A percentile compares a stretch with the other conserved stretches of the same genome.
Evolutionary conservation across 495 filamentous ascomycete genomes (phyloP).

Genomic region (Chaetomium fimeti): DNA sequence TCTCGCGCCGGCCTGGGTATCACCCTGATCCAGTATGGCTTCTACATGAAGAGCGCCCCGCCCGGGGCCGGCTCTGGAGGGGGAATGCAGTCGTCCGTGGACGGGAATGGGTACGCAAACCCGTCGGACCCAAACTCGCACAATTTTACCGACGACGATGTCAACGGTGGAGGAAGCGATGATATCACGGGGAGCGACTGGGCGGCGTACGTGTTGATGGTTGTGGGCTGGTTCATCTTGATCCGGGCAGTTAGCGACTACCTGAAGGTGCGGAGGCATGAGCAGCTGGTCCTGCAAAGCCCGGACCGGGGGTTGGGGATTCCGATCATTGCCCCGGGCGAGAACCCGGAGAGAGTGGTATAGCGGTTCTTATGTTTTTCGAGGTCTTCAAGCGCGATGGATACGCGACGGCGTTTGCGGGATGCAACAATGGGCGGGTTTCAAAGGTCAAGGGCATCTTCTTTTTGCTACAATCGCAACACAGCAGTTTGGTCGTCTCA

Average conservation of each 20-base stretch:
- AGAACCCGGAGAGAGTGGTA: constrained; percentile 79
- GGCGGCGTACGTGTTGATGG: constrained; percentile 92
- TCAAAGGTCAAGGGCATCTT: neutral
- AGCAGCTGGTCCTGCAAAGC: constrained; percentile 89
- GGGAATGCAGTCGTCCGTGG: constrained; percentile 48
- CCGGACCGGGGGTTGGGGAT: constrained; percentile 85
- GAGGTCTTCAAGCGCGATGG: neutral
- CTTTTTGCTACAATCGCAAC: neutral
- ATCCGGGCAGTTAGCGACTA: constrained; percentile 89
- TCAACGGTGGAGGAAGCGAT: constrained; percentile 39
- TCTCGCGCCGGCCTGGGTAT: constrained; percentile 92
- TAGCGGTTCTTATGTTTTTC: constrained; percentile 37
- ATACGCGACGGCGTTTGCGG: constrained; percentile 8
- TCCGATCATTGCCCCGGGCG: constrained; percentile 84
- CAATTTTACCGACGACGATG: constrained; percentile 74
- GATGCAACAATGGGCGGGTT: neutral
- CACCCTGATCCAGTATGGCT: constrained; percentile 94
- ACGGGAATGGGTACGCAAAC: constrained; percentile 55
- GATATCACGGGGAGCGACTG: constrained; percentile 66
- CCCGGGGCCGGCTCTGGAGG: constrained; percentile 36
- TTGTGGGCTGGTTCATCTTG: constrained; percentile 96
- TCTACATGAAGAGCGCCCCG: constrained; percentile 70
- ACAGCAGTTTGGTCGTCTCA: neutral
- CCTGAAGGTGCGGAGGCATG: constrained; percentile 79
- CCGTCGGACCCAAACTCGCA: constrained; percentile 88